Base-by-base conservation (phyloP, 208 protist species). In the Sergeia podlipaevii region DNA sequence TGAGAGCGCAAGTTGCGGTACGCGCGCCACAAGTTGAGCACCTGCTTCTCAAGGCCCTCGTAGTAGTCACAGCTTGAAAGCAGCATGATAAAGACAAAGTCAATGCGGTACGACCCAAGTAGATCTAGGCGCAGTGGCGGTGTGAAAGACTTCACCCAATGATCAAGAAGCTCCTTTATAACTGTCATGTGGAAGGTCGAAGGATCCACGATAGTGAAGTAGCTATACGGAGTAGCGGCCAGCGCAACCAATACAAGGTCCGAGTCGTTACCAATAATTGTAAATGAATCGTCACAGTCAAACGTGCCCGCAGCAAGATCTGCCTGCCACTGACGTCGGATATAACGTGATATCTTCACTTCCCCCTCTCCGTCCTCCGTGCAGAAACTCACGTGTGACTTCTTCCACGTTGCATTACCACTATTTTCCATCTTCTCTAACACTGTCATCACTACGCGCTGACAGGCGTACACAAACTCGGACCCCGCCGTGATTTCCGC, bases 71-170 rank as follows among this genome's bases (percentile, higher is more conserved):
- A 70, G 4, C 88, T 84, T 17, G 74, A 38, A 10, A 95, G 66
- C 33, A 95, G 63, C 67, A 83, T 79, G 8, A 95, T 17, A 52
- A 92, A 95, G 4, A 68, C 77, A 61, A 91, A 95, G 57, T 95
- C 88, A 2, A 92, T 70, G 23, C 88, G 84, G 47, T 82, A 91
- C 27, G 81, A 89, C 26, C 26, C 11, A 1, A 91, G 71, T n/a
- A 88, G 57, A 13, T 64, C 70, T 2, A 36, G 26, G 0, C 68
- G 53, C 13, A 89, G 57, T 11, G 65, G 64, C 1, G 71, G 70
- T 30, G 82, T 77, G 26, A 77, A 58, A 4, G 69, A 44, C 20
- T 66, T 29, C 8, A 27, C 48, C 85, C 88, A 95, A 53, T 91
- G 80, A 11, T 71, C 30, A 46, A 90, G 64, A n/a, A 95, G 65